Conservation (phyloP, 1,284 basidiomycete genomes). For the Fomitopsis pinicola region DNA sequence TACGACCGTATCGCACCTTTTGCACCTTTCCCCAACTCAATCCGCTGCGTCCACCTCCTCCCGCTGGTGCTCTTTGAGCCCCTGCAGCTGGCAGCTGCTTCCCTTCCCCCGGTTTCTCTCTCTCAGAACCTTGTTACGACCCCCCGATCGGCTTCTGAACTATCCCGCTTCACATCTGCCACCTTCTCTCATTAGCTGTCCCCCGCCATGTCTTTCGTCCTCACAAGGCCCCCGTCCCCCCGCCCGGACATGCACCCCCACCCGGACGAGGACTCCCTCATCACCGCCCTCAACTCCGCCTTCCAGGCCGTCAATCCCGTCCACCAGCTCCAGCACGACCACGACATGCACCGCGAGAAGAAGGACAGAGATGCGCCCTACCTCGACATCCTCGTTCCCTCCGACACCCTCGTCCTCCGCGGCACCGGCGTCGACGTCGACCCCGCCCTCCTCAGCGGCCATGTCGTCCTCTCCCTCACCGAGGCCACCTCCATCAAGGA, state of each 20-base stretch:
- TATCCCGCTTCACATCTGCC: slow-evolving; percentile 7
- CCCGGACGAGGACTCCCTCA: slow-evolving; percentile 27
- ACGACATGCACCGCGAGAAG: slow-evolving; percentile 36
- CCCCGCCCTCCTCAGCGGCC: slow-evolving; percentile 70
- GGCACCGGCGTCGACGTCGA: slow-evolving; percentile 84
- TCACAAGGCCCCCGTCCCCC: slow-evolving; percentile 17
- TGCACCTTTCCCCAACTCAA: not conserved
- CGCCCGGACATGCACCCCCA: slow-evolving; percentile 11
- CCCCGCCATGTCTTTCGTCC: slow-evolving; percentile 26
- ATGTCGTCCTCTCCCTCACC: slow-evolving; percentile 72
- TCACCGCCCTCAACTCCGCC: slow-evolving; percentile 30
- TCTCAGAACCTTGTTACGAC: not conserved
- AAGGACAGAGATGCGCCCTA: slow-evolving; percentile 42
- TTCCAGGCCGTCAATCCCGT: slow-evolving; percentile 29
- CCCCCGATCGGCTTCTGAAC: slow-evolving; percentile 1
- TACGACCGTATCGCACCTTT: not conserved
- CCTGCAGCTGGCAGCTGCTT: slow-evolving; percentile 1
- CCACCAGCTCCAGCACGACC: slow-evolving; percentile 28
- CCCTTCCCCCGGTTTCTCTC: not conserved
- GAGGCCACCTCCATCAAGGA: slow-evolving; percentile 85
- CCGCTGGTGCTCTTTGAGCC: not conserved
- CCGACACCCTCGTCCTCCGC: slow-evolving; percentile 64
- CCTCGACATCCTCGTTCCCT: slow-evolving; percentile 74
- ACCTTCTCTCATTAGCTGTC: slow-evolving; percentile 7
- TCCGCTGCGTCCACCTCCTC: not conserved